Evolutionary conservation across 768 basidiomycete genomes (phyloP).

Genomic region (Termitomyces sp.): DNA sequence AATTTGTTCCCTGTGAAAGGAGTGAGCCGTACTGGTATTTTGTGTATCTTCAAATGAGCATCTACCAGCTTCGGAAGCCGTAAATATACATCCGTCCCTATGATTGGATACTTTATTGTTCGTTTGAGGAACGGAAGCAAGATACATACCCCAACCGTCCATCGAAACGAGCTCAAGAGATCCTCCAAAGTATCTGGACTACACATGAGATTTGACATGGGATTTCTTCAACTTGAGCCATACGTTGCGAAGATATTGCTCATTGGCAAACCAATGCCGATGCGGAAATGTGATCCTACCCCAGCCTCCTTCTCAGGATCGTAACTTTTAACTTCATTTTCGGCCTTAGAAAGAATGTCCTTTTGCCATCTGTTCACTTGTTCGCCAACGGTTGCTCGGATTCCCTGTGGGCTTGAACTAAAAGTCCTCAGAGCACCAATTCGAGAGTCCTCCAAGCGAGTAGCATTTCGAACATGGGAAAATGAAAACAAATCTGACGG

Average conservation of each 20-base stretch:
- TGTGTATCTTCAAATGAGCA: conserved; percentile 2
- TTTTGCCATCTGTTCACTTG: conserved; percentile 56
- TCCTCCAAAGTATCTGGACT: conserved; percentile 75
- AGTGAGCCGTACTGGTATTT: neutral
- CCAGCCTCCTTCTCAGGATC: conserved; percentile 43
- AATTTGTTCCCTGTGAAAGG: conserved; percentile 65
- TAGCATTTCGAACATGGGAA: conserved; percentile 77
- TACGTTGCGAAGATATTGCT: conserved; percentile 85
- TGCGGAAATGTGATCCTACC: conserved; percentile 54
- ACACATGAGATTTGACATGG: neutral
- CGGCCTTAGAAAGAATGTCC: conserved; percentile 17
- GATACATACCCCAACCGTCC: conserved; percentile 75
- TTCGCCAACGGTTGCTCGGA: conserved; percentile 79
- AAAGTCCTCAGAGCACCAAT: conserved; percentile 66
- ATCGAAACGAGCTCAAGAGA: conserved; percentile 74
- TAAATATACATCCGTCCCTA: conserved; percentile 82
- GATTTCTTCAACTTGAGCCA: conserved; percentile 17
- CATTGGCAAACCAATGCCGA: conserved; percentile 86
- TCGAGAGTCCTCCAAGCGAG: conserved; percentile 63
- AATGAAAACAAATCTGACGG: conserved; percentile 87
- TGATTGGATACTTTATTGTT: conserved; percentile 6
- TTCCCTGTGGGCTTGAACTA: conserved; percentile 55
- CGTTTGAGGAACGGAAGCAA: neutral
- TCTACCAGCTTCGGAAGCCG: conserved; percentile 77
- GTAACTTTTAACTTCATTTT: conserved; percentile 21